These are phyloP conservation scores for Trichosporon faecale DNA, from an alignment of 1,284 basidiomycete genomes.

Conservation along the genomic window DNA sequence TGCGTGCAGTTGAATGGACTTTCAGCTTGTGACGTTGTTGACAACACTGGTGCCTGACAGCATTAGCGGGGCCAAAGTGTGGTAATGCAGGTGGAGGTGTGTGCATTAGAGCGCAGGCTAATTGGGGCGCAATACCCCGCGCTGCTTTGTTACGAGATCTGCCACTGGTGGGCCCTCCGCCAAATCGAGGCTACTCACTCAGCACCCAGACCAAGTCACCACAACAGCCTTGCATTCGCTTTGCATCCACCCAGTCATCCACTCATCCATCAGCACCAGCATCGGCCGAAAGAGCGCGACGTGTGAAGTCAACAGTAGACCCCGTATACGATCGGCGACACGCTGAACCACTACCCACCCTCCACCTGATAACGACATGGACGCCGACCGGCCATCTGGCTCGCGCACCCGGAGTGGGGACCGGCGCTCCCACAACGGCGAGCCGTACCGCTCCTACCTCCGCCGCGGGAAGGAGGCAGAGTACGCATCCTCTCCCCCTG, in stretches of 20 bases:
- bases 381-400: background rate
- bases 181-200: conserved; percentile 3
- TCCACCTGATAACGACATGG: background rate
- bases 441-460: background rate
- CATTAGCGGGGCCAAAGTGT: background rate
- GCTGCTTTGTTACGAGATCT: conserved; percentile 11
- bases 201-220: background rate
- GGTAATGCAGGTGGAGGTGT: background rate
- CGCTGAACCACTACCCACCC: background rate
- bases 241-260: background rate
- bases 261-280: background rate
- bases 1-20: too few relatives aligned
- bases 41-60: background rate
- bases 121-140: background rate
- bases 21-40: conserved; percentile 7
- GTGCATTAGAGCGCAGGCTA: background rate
- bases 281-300: background rate
- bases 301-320: too few relatives aligned
- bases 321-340: background rate
- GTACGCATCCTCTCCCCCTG: background rate
- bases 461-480: background rate
- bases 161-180: background rate
- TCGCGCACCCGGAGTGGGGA: background rate
- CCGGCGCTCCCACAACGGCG: background rate
- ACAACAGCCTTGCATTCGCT: background rate